These are phyloP conservation scores for Candida ulmi DNA, from an alignment of 805 yeast genomes.

Conservation along the genomic window DNA sequence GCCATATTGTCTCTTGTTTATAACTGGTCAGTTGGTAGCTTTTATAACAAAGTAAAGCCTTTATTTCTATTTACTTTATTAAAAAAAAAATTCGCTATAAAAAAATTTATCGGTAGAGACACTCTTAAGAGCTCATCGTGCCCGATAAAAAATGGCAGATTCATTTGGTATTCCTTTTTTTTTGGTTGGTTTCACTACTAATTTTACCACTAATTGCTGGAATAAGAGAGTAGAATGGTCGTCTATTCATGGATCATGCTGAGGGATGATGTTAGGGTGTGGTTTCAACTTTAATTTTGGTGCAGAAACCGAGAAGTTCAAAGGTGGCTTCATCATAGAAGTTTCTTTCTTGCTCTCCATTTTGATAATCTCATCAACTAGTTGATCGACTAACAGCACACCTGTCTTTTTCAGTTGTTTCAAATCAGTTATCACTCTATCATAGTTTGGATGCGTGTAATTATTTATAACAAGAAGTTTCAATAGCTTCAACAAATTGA, in stretches of 20 bases:
- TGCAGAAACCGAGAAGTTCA: not conserved
- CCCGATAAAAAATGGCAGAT: conserved; percentile 1
- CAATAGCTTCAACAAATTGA: conserved; percentile 19
- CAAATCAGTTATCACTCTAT: conserved; percentile 6
- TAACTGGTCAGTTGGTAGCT: too few species aligned
- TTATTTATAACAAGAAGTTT: conserved; percentile 12
- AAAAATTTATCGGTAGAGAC: conserved; percentile 4
- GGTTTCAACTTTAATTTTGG: too few species aligned
- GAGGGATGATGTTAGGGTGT: too few species aligned
- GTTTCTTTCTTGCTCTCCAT: conserved; percentile 21
- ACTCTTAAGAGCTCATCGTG: conserved; percentile 6
- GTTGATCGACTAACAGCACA: conserved; percentile 17
- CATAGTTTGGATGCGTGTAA: conserved; percentile 8
- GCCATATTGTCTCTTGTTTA: conserved; percentile 9
- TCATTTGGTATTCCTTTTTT: not conserved
- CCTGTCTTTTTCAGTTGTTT: conserved; percentile 6
- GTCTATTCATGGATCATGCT: too few species aligned
- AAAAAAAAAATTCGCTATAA: conserved; percentile 3
- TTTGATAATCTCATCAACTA: conserved; percentile 16
- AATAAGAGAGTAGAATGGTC: too few species aligned
- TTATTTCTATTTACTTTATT: too few species aligned
- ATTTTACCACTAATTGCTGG: too few species aligned
- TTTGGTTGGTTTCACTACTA: too few species aligned
- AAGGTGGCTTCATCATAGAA: conserved; percentile 29
- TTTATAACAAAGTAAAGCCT: too few species aligned